A percentile compares a stretch with the other conserved stretches of the same genome.
Evolutionary conservation across 2,329 filamentous ascomycete species (phyloP).

Genomic region (Nothophoma quercina): DNA sequence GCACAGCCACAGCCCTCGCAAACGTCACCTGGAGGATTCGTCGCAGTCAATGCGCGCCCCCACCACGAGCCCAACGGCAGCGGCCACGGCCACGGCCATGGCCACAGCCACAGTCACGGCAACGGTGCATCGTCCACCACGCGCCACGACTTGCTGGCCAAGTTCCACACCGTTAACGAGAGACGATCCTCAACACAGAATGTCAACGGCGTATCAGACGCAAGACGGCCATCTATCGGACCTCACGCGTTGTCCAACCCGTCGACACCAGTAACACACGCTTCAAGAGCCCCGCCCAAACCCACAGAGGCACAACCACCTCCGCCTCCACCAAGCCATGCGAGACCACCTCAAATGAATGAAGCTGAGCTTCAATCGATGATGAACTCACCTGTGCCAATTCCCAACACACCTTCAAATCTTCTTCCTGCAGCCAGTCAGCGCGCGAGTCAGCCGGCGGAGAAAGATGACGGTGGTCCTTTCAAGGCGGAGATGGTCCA

Average conservation of each 20-base stretch:
- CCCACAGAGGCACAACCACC: constrained; percentile 26
- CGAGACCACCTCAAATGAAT: constrained; percentile 38
- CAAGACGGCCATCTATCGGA: constrained; percentile 39
- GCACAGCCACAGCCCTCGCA: constrained; percentile 23
- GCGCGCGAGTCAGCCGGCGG: constrained; percentile 48
- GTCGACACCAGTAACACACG: constrained; percentile 30
- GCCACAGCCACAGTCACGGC: constrained; percentile 19
- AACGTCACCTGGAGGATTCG: constrained; percentile 61
- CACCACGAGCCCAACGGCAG: constrained; percentile 46
- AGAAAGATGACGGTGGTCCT: constrained; percentile 65
- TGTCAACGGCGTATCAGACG: constrained; percentile 32
- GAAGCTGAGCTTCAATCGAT: constrained; percentile 52
- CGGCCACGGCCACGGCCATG: not conserved
- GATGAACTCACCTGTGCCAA: constrained; percentile 59
- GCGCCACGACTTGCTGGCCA: constrained; percentile 67
- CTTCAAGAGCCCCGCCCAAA: constrained; percentile 41
- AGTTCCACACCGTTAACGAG: constrained; percentile 68
- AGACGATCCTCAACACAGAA: constrained; percentile 48
- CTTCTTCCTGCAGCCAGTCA: constrained; percentile 58
- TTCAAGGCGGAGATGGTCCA: constrained; percentile 73
- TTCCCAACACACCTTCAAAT: constrained; percentile 62
- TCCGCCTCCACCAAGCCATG: constrained; percentile 20
- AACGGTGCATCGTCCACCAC: constrained; percentile 65
- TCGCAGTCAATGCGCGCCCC: constrained; percentile 65
- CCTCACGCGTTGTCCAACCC: constrained; percentile 36